Conservation (phyloP, 768 basidiomycete genomes). For the Phanerodontia chrysosporium region DNA sequence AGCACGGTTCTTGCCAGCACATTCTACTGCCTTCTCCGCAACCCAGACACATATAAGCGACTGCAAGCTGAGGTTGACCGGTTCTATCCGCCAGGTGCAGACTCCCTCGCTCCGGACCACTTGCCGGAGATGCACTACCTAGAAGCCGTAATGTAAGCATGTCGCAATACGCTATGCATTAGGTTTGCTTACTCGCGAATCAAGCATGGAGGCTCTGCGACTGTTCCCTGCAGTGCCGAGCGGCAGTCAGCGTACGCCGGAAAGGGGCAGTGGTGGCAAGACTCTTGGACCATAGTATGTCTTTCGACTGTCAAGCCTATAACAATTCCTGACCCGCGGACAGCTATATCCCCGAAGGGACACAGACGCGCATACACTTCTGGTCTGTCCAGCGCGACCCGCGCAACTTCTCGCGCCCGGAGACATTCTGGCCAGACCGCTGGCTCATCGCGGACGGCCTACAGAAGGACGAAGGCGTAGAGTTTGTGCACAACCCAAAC, state of each 20-base stretch:
- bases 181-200: not conserved
- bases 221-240: slow-evolving; percentile 40
- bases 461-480: not conserved
- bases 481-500: slow-evolving; percentile 21
- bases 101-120: slow-evolving; percentile 7
- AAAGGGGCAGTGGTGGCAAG: slow-evolving; percentile 16
- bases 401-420: slow-evolving; percentile 38
- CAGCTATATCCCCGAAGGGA: slow-evolving; percentile 17
- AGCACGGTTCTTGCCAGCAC: slow-evolving; percentile 32
- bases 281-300: slow-evolving; percentile 1
- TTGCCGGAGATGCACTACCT: slow-evolving; percentile 20
- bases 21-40: slow-evolving; percentile 30
- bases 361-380: slow-evolving; percentile 26
- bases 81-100: slow-evolving; percentile 34
- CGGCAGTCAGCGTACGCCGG: slow-evolving; percentile 33
- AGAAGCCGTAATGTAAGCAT: slow-evolving; percentile 20
- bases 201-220: slow-evolving; percentile 42
- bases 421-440: slow-evolving; percentile 39
- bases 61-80: slow-evolving; percentile 38
- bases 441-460: slow-evolving; percentile 28
- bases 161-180: not conserved
- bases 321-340: not conserved
- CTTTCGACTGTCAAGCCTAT: not conserved
- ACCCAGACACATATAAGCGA: slow-evolving; percentile 31
- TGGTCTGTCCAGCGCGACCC: slow-evolving; percentile 40